Percentiles rank a stretch among this genome's conserved stretches.
Conservation (phyloP, 208 protist species). For the Entamoeba invadens region DNA sequence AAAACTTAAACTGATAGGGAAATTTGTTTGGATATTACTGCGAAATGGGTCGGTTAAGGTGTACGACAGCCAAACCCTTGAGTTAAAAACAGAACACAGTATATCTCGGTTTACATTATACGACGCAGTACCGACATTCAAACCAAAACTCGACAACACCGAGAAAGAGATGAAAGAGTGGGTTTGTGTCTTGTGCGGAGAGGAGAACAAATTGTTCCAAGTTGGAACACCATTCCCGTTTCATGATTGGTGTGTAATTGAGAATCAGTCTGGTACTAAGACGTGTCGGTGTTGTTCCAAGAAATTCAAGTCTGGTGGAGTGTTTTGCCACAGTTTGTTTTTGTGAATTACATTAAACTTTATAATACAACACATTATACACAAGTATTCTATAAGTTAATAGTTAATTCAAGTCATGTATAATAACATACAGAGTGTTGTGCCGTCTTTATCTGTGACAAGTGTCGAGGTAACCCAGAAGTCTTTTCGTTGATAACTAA, state of each 20-base stretch:
- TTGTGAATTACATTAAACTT: too few species aligned
- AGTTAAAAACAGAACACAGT: background rate
- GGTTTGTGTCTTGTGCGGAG: background rate
- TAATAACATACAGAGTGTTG: background rate
- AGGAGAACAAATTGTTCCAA: background rate
- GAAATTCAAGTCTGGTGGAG: background rate
- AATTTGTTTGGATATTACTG: background rate
- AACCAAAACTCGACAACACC: background rate
- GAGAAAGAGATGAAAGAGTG: background rate
- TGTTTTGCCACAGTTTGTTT: too few species aligned
- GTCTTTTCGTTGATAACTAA: background rate
- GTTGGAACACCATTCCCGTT: background rate
- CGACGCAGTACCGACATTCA: background rate
- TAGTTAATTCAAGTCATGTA: too few species aligned
- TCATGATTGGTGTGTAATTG: background rate
- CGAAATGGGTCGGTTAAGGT: background rate
- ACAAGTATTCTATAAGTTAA: too few species aligned
- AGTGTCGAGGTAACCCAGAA: background rate
- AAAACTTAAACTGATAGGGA: background rate
- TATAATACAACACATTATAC: too few species aligned
- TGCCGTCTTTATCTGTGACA: background rate
- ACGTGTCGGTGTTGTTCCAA: background rate
- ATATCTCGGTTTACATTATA: background rate
- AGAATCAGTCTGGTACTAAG: background rate
- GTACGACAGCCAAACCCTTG: background rate